These are phyloP conservation scores for Harringtonia lauricola DNA, from an alignment of 2,329 filamentous ascomycete species.

Conservation along the genomic window DNA sequence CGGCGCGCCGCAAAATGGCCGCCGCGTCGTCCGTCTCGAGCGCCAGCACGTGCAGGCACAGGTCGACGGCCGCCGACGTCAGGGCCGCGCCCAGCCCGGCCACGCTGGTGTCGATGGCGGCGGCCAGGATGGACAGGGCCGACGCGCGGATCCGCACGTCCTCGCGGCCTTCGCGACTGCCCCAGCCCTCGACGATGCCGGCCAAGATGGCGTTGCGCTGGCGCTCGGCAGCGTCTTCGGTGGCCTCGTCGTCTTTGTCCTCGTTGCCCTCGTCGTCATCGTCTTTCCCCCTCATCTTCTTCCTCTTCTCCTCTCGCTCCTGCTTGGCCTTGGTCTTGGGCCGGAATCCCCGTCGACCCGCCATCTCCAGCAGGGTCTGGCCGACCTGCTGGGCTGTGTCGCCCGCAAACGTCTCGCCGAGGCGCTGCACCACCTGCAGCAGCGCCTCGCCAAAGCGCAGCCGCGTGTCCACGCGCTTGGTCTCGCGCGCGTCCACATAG, in stretches of 20 bases:
- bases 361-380: conserved; percentile 50
- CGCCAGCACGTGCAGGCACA: conserved; percentile 50
- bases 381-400: conserved; percentile 39
- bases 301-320: conserved; percentile 34
- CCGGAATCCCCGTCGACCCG: conserved; percentile 50
- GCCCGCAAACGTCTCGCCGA: conserved; percentile 44
- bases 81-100: conserved; percentile 40
- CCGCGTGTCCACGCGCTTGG: conserved; percentile 47
- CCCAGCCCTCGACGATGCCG: conserved; percentile 57
- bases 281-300: conserved; percentile 29
- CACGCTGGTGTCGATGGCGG: conserved; percentile 49
- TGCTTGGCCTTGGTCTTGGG: conserved; percentile 48
- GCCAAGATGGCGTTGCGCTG: conserved; percentile 38
- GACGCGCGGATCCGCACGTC: conserved; percentile 61
- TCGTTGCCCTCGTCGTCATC: conserved; percentile 39
- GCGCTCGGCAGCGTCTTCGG: conserved; percentile 33
- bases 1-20: conserved; percentile 55
- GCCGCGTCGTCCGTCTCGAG: conserved; percentile 49
- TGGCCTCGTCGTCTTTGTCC: conserved; percentile 41
- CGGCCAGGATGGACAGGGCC: conserved; percentile 53
- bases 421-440: conserved; percentile 50
- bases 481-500: conserved; percentile 54
- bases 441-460: conserved; percentile 60
- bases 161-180: conserved; percentile 52
- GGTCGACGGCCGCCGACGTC: conserved; percentile 47